A percentile compares a stretch with the other conserved stretches of the same genome.
phyloP scores from a whole-genome alignment of 805 yeast species.

The Cyberlindnera mycetangii region DNA sequence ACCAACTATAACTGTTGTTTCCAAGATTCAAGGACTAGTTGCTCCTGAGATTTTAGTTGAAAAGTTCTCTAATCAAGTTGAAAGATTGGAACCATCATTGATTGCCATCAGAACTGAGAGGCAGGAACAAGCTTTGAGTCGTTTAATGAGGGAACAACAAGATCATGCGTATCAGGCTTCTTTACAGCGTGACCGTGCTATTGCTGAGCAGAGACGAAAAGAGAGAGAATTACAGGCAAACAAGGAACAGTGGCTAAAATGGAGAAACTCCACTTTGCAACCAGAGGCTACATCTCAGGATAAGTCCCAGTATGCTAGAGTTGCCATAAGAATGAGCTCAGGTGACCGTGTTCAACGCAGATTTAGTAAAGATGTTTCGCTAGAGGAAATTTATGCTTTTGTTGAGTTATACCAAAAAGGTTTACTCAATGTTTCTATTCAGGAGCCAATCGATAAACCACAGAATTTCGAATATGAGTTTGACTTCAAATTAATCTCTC shows the following conservation, averaged over 20 bases:
- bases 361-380: slow-evolving; percentile 42
- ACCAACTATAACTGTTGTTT: slow-evolving; percentile 59
- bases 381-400: slow-evolving; percentile 69
- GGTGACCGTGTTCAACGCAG: slow-evolving; percentile 58
- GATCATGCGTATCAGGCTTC: slow-evolving; percentile 75
- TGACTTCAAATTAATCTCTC: slow-evolving; percentile 48
- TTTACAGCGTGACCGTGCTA: slow-evolving; percentile 60
- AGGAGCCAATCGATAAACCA: slow-evolving; percentile 32
- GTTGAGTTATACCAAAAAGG: slow-evolving; percentile 50
- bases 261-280: slow-evolving; percentile 39
- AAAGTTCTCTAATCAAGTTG: slow-evolving; percentile 43
- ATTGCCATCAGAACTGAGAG: slow-evolving; percentile 59
- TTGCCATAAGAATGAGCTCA: slow-evolving; percentile 64
- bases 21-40: slow-evolving; percentile 58
- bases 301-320: slow-evolving; percentile 43
- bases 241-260: slow-evolving; percentile 43
- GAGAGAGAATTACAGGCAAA: slow-evolving; percentile 23
- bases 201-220: slow-evolving; percentile 40
- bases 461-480: slow-evolving; percentile 43
- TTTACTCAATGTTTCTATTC: slow-evolving; percentile 23
- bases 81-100: slow-evolving; percentile 60
- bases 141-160: slow-evolving; percentile 64
- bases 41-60: slow-evolving; percentile 41
- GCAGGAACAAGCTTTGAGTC: slow-evolving; percentile 55
- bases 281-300: slow-evolving; percentile 1